These are phyloP conservation scores for Tricholoma furcatifolium DNA, from an alignment of 768 basidiomycete species.

Conservation along the genomic window DNA sequence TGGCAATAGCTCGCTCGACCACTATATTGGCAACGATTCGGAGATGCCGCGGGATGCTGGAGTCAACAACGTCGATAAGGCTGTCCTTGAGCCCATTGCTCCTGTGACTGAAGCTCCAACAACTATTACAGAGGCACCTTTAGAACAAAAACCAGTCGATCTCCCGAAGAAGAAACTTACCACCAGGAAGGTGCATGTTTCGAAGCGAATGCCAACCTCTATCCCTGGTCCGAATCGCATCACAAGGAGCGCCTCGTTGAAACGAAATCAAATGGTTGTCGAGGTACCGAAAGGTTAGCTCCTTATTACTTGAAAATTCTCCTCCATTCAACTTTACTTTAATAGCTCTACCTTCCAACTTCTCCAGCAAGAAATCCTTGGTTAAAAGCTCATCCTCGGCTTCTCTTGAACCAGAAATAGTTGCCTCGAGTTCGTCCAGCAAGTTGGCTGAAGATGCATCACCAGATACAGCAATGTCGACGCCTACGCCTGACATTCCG, in stretches of 20 bases:
- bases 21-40: no score
- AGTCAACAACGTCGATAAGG: no score
- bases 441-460: neutral
- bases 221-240: constrained; percentile 25
- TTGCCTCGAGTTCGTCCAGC: neutral
- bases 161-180: constrained; percentile 3
- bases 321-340: neutral
- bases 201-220: constrained; percentile 25
- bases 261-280: constrained; percentile 20
- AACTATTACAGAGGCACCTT: neutral
- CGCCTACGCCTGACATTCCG: constrained; percentile 12
- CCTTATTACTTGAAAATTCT: neutral
- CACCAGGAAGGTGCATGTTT: constrained; percentile 14
- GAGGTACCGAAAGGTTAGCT: constrained; percentile 12
- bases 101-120: neutral
- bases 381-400: neutral
- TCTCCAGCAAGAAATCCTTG: neutral
- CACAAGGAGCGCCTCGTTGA: constrained; percentile 35
- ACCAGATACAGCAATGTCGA: constrained; percentile 13
- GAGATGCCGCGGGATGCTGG: no score
- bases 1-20: neutral
- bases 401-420: neutral
- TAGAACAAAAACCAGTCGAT: neutral
- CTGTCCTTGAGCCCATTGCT: neutral
- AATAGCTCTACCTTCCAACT: constrained; percentile 5